phyloP scores from a whole-genome alignment of 1,284 basidiomycete species.

The Ustilago curta region DNA sequence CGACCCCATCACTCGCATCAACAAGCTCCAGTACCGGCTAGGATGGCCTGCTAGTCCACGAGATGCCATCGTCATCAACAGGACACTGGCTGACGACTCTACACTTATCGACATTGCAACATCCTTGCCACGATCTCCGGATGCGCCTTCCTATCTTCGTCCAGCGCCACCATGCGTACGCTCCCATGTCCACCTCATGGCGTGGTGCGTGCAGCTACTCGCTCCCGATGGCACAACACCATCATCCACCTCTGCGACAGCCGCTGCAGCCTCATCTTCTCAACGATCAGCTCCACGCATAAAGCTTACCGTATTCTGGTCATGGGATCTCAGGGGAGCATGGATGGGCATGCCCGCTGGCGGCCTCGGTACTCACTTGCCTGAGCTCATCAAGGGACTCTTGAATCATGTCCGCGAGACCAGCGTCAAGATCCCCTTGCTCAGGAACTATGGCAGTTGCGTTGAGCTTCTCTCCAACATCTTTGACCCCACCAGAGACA shows the following conservation, averaged over 20 bases:
- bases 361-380: conserved; percentile 74
- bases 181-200: conserved; percentile 86
- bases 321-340: conserved; percentile 89
- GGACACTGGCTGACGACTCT: conserved; percentile 43
- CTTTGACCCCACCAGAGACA: conserved; percentile 84
- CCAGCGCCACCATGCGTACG: conserved; percentile 94
- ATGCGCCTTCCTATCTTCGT: conserved; percentile 92
- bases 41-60: conserved; percentile 91
- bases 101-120: conserved; percentile 93
- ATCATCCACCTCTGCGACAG: conserved; percentile 49
- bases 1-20: conserved; percentile 84
- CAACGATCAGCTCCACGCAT: conserved; percentile 35
- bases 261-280: conserved; percentile 11
- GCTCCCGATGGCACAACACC: conserved; percentile 58
- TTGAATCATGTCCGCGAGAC: conserved; percentile 81
- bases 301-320: conserved; percentile 88
- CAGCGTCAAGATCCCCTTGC: conserved; percentile 79
- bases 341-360: conserved; percentile 73
- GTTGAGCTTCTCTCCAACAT: conserved; percentile 81
- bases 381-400: conserved; percentile 82
- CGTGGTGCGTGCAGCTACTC: conserved; percentile 89
- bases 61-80: conserved; percentile 53
- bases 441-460: conserved; percentile 83
- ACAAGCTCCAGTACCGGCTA: conserved; percentile 87
- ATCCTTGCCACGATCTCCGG: conserved; percentile 89